Percentiles rank a stretch among this genome's conserved stretches.
phyloP scores from a whole-genome alignment of 1,284 basidiomycete species.

The Malassezia nana region DNA sequence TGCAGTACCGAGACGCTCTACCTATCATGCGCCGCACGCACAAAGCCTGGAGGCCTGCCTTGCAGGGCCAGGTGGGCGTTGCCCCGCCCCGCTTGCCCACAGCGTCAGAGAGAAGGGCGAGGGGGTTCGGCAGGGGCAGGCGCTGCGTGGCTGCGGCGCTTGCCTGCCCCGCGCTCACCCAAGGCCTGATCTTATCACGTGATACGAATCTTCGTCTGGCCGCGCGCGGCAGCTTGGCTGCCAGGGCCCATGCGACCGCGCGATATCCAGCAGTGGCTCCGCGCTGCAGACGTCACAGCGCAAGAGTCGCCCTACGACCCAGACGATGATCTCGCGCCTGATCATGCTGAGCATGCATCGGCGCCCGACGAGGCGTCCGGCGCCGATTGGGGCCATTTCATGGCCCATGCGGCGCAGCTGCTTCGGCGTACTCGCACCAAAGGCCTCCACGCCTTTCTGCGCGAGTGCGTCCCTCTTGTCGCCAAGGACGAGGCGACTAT shows the following conservation, averaged over 20 bases:
- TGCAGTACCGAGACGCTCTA: neutral
- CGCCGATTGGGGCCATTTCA: constrained; percentile 29
- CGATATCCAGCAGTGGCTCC: constrained; percentile 17
- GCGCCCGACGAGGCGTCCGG: constrained; percentile 9
- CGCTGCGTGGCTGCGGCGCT: no score
- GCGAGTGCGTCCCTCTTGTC: constrained; percentile 18
- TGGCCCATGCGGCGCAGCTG: constrained; percentile 18
- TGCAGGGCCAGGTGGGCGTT: no score
- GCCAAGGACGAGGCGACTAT: constrained; percentile 50
- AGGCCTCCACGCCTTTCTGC: constrained; percentile 25
- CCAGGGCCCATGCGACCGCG: constrained; percentile 10
- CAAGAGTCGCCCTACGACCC: constrained; percentile 31
- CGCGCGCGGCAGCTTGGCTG: neutral
- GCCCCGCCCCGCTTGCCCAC: no score
- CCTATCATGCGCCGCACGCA: neutral
- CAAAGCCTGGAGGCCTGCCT: no score
- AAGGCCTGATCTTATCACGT: no score
- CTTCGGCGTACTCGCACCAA: constrained; percentile 23
- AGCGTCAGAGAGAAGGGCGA: no score
- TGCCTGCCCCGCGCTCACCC: no score
- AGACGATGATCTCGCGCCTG: constrained; percentile 37
- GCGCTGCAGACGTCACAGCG: constrained; percentile 2
- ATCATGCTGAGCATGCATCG: constrained; percentile 2
- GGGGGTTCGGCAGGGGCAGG: no score
- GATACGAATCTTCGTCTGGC: neutral